Evolutionary conservation across 495 filamentous ascomycete species (phyloP).

Genomic region (Tuber microsphaerosporum): DNA sequence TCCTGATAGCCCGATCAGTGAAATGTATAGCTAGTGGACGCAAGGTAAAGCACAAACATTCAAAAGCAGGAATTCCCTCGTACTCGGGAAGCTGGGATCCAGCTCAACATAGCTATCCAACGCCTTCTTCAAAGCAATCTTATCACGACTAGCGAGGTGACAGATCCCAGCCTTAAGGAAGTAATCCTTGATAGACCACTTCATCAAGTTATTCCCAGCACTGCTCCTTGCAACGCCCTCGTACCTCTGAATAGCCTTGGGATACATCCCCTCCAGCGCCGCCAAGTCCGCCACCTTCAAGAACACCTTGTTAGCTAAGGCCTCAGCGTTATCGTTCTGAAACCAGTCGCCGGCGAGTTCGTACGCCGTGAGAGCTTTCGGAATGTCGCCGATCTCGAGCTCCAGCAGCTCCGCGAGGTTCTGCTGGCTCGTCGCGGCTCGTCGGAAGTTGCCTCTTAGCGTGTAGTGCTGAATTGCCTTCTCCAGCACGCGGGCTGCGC

Average conservation of each 20-base stretch:
- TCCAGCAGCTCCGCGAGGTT: slow-evolving; percentile 77
- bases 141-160: slow-evolving; percentile 65
- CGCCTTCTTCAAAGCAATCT: slow-evolving; percentile 66
- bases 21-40: not conserved
- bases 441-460: slow-evolving; percentile 73
- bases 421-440: slow-evolving; percentile 82
- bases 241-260: slow-evolving; percentile 68
- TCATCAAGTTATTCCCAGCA: slow-evolving; percentile 75
- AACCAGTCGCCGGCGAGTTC: slow-evolving; percentile 80
- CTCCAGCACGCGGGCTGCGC: slow-evolving; percentile 67
- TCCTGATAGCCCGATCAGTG: slow-evolving; percentile 45
- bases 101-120: slow-evolving; percentile 74
- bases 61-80: slow-evolving; percentile 72
- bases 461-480: slow-evolving; percentile 72
- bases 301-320: slow-evolving; percentile 77
- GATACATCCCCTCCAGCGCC: slow-evolving; percentile 71
- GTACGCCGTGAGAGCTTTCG: slow-evolving; percentile 69
- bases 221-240: slow-evolving; percentile 68
- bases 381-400: slow-evolving; percentile 65
- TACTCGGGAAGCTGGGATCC: slow-evolving; percentile 65
- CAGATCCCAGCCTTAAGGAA: slow-evolving; percentile 85
- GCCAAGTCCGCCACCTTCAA: slow-evolving; percentile 83
- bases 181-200: slow-evolving; percentile 86
- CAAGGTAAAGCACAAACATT: slow-evolving; percentile 29
- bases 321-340: slow-evolving; percentile 75